Evolutionary conservation across 305 asterid species (phyloP).

Genomic region (Solanum hybrid): DNA sequence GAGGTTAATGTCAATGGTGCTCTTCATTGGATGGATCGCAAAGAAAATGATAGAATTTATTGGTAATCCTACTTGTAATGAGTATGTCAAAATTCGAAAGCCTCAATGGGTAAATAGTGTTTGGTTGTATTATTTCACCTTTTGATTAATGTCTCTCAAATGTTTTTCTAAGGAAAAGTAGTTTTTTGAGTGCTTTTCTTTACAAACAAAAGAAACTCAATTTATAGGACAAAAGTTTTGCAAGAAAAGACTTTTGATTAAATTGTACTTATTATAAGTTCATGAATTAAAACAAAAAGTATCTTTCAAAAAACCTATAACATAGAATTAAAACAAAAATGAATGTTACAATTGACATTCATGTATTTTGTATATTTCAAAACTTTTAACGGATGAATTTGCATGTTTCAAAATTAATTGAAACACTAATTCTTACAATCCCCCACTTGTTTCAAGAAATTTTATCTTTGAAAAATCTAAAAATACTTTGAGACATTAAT

Average conservation of each 20-base stretch:
- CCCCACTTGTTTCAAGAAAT: not conserved
- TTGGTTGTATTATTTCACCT: not conserved
- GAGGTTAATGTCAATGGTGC: no score
- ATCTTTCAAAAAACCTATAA: not conserved
- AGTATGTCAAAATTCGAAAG: no score
- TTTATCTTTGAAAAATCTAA: not conserved
- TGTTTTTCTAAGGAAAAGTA: not conserved
- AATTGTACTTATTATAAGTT: not conserved
- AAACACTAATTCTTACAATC: not conserved
- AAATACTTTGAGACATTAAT: no score
- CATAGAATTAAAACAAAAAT: not conserved
- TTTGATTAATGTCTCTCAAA: not conserved
- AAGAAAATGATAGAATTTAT: no score
- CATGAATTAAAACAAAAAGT: not conserved
- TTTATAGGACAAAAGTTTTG: no score
- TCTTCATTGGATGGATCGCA: no score
- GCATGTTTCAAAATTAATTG: not conserved
- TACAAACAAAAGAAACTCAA: not conserved
- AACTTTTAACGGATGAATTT: no score
- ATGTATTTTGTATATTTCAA: not conserved
- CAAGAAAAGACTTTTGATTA: no score
- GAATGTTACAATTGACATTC: not conserved
- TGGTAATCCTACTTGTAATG: not conserved
- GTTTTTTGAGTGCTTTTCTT: not conserved
- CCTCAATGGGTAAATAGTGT: not conserved